Evolutionary conservation across 2,329 filamentous ascomycete genomes (phyloP).

Genomic region (Talaromyces albobiverticillius): DNA sequence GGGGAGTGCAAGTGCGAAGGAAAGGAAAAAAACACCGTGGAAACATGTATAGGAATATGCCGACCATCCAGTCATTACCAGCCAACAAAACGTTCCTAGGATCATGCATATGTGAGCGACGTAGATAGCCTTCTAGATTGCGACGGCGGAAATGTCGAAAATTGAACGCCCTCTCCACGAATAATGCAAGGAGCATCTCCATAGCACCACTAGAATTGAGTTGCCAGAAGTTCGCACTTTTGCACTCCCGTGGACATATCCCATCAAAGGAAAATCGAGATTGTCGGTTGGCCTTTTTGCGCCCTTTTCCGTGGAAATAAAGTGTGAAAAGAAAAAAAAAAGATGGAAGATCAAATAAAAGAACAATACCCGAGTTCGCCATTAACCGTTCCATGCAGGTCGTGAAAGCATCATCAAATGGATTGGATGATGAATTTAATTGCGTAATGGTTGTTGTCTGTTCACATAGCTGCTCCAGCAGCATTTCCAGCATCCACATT

Average conservation of each 20-base stretch:
- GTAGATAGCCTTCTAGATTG: slow-evolving; percentile 5
- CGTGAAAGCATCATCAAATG: slow-evolving; percentile 33
- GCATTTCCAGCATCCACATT: slow-evolving; percentile 62
- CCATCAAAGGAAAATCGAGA: not conserved
- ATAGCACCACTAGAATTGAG: not conserved
- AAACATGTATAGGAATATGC: slow-evolving; percentile 23
- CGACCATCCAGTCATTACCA: slow-evolving; percentile 34
- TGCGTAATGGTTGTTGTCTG: slow-evolving; percentile 19
- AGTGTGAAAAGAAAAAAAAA: slow-evolving; percentile 8
- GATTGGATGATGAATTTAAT: slow-evolving; percentile 34
- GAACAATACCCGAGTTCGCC: slow-evolving; percentile 35
- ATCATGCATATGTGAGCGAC: slow-evolving; percentile 20
- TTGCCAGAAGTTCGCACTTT: not conserved
- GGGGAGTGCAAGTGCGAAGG: not conserved
- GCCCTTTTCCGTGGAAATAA: not conserved
- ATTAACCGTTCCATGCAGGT: slow-evolving; percentile 41
- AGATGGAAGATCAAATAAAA: slow-evolving; percentile 21
- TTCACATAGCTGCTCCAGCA: slow-evolving; percentile 35
- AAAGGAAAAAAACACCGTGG: slow-evolving; percentile 1
- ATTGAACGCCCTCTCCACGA: not conserved
- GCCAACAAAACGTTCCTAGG: slow-evolving; percentile 25
- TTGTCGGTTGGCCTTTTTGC: not conserved
- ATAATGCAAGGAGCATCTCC: not conserved
- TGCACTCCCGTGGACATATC: not conserved
- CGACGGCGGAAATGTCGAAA: not conserved